A percentile compares a stretch with the other conserved stretches of the same genome.
Conservation (phyloP, 495 filamentous ascomycete species). For the Cercophora scortea region DNA sequence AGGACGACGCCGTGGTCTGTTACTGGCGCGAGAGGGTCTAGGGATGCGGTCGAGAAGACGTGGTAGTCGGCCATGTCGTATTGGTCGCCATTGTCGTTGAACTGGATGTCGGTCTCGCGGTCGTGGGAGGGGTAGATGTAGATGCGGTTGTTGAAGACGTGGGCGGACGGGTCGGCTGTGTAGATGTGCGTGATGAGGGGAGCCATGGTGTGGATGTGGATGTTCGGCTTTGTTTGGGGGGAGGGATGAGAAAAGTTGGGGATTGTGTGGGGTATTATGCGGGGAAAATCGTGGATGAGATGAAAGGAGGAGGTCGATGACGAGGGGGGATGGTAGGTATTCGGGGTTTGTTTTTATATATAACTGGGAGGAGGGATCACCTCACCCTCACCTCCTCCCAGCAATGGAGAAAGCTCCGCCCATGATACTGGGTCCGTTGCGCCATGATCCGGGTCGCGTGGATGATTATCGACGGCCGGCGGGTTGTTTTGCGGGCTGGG, state of each 20-base stretch:
- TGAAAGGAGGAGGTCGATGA: background rate
- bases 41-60: slow-evolving; percentile 46
- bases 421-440: slow-evolving; percentile 11
- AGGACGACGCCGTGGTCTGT: slow-evolving; percentile 55
- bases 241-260: background rate
- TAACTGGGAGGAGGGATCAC: background rate
- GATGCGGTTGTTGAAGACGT: slow-evolving; percentile 53
- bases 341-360: background rate
- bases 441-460: too few relatives aligned
- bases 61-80: slow-evolving; percentile 74
- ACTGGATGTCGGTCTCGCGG: slow-evolving; percentile 50
- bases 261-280: background rate
- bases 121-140: slow-evolving; percentile 65
- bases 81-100: slow-evolving; percentile 76
- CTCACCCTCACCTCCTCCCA: too few relatives aligned
- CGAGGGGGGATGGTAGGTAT: background rate
- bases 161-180: slow-evolving; percentile 62
- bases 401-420: slow-evolving; percentile 1
- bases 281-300: background rate
- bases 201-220: slow-evolving; percentile 20
- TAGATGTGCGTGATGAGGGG: slow-evolving; percentile 58
- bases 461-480: slow-evolving; percentile 7
- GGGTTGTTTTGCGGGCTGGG: too few relatives aligned
- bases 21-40: slow-evolving; percentile 41
- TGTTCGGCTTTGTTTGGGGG: slow-evolving; percentile 1